Conservation (phyloP, 257 asterid species). For the Lavandula angustifolia region DNA sequence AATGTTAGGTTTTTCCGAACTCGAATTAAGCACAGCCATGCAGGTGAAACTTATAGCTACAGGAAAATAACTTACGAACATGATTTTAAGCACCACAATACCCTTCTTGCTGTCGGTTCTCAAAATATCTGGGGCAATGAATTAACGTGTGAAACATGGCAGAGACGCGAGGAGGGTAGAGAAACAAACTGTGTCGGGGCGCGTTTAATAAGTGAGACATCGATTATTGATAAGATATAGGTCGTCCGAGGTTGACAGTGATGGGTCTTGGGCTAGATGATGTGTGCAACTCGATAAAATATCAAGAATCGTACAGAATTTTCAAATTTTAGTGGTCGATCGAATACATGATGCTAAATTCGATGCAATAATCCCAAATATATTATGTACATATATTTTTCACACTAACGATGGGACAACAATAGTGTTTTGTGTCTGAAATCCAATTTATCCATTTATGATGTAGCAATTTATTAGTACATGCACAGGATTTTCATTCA, state of each 20-base stretch:
- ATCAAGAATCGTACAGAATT: background rate
- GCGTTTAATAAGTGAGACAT: slow-evolving; percentile 6
- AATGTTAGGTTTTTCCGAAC: too few species aligned
- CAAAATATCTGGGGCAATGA: background rate
- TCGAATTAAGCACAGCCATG: too few species aligned
- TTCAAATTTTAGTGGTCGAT: background rate
- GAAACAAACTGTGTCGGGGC: background rate
- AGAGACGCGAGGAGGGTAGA: slow-evolving; percentile 4
- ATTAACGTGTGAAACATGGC: slow-evolving; percentile 12
- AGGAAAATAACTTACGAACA: too few species aligned
- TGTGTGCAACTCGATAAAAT: background rate
- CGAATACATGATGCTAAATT: background rate
- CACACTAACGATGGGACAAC: too few species aligned
- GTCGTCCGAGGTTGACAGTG: slow-evolving; percentile 17
- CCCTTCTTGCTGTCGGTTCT: background rate
- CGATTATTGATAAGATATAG: slow-evolving; percentile 1
- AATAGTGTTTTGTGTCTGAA: too few species aligned
- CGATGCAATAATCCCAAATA: background rate
- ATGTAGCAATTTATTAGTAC: too few species aligned
- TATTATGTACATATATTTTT: too few species aligned
- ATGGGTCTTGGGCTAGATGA: background rate
- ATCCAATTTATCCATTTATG: too few species aligned
- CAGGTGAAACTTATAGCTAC: too few species aligned
- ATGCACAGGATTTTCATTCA: too few species aligned
- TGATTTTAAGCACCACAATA: too few species aligned